These are phyloP conservation scores for Acmispon strigosus DNA, from an alignment of 306 rosid genomes.

Conservation along the genomic window DNA sequence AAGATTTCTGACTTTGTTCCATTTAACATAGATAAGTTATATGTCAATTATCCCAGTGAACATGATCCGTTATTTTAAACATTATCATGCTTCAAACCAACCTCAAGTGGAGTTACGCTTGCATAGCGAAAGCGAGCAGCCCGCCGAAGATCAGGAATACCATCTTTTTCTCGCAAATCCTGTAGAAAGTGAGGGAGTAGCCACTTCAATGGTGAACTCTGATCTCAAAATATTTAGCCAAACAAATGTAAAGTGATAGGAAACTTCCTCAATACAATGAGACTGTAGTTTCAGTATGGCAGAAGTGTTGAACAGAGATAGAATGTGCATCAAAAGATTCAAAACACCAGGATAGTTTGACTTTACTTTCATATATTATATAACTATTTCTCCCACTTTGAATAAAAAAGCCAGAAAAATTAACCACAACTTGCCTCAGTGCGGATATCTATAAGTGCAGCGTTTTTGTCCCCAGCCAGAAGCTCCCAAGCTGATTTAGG, in stretches of 20 bases:
- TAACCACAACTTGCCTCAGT: conserved; percentile 66
- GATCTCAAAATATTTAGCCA: conserved; percentile 4
- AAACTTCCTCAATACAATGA: neutral
- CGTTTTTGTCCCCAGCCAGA: conserved; percentile 57
- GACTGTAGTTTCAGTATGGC: neutral
- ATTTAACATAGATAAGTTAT: neutral
- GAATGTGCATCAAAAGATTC: conserved; percentile 14
- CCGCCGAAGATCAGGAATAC: conserved; percentile 82
- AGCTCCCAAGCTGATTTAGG: conserved; percentile 68
- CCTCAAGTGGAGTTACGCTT: conserved; percentile 70
- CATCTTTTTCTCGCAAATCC: conserved; percentile 74
- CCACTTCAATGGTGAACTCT: conserved; percentile 15
- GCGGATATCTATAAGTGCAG: conserved; percentile 78
- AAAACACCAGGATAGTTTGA: neutral
- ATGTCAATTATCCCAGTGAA: neutral
- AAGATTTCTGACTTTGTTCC: conserved; percentile 3
- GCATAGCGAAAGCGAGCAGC: conserved; percentile 85
- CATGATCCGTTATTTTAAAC: neutral
- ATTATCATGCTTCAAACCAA: conserved; percentile 31
- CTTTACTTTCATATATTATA: conserved; percentile 9
- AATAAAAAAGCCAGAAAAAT: conserved; percentile 31
- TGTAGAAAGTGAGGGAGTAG: conserved; percentile 28
- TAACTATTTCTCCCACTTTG: conserved; percentile 2
- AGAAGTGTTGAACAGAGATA: neutral
- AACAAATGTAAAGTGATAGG: neutral